Base-by-base conservation (phyloP, 805 yeast genomes). In the Starmerella davenportii region DNA sequence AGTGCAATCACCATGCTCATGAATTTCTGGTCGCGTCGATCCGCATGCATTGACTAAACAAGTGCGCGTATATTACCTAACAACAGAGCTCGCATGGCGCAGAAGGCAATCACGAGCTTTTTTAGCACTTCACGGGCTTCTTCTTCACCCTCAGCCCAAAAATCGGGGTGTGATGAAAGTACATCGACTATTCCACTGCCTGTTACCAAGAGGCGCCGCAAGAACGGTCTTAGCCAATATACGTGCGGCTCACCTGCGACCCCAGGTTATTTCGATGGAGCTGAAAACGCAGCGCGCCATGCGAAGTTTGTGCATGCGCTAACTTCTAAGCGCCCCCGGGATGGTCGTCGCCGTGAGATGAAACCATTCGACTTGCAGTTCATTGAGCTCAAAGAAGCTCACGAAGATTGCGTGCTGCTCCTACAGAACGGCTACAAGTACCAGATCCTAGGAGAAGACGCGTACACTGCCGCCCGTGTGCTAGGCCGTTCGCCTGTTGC, bases 361-460 rank as follows among this genome's bases (percentile, higher is more conserved):
- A 79, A 93, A 0, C 95, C 95, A 0, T 57, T 85, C 28, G 95
- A 84, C 47, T 69, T 67, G 43, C 95, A 85, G 56, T 73, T 74
- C 43, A 60, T 74, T 21, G 76, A 73, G 2, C 59, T 90, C 37
- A 84, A 84, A 51, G 47, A 56, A 4, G 50, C 57, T 2, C 60
- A 87, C 52, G 52, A 52, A 37, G 93, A 81, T 47, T 79, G 79
- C 38, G 48, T 90, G 1, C 60, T 90, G 7, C 74, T 90, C 0
- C 66, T 87, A 20, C 90, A 90, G 54, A 92, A 80, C 2, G 98
- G 98, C 0, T 90, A 87, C 60, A 84, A 82, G 56, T 90, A 74
- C 59, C 80, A 79, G 51, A 75, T 85, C 43, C 81, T 72, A 54
- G 94, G 93, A 1, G 67, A 74, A 39, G 95, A 87, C 58, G 95